phyloP scores from a whole-genome alignment of 371 early-diverging fungal species.

The Mortierella sp. region DNA sequence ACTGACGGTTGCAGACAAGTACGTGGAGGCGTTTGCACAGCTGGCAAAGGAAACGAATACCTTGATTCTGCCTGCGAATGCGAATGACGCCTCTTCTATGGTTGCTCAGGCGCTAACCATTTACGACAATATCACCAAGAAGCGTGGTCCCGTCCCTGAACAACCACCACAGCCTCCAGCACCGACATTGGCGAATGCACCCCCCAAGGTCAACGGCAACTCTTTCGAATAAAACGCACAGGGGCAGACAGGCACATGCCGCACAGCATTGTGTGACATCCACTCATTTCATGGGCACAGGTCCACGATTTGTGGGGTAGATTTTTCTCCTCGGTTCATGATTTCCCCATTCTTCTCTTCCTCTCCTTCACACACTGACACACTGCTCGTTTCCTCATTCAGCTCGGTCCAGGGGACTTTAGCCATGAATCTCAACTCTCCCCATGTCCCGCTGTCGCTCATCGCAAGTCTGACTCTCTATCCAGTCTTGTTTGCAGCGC shows the following conservation, averaged over 20 bases:
- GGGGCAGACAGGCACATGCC: too few relatives aligned
- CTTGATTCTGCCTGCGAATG: slow-evolving; percentile 89
- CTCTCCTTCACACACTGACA: background rate
- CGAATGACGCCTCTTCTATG: slow-evolving; percentile 85
- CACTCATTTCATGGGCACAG: too few relatives aligned
- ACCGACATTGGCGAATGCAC: background rate
- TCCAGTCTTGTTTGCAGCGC: slow-evolving; percentile 35
- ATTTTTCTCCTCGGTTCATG: too few relatives aligned
- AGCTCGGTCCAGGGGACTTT: background rate
- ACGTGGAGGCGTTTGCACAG: slow-evolving; percentile 92
- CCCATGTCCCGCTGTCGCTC: slow-evolving; percentile 41
- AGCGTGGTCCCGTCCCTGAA: slow-evolving; percentile 20
- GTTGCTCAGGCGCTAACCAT: slow-evolving; percentile 72
- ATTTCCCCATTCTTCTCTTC: background rate
- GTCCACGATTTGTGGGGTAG: too few relatives aligned
- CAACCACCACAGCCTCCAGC: slow-evolving; percentile 1
- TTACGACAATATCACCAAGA: slow-evolving; percentile 45
- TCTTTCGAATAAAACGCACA: slow-evolving; percentile 9
- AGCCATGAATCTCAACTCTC: slow-evolving; percentile 31
- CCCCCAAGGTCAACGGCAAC: background rate
- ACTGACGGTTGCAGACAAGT: slow-evolving; percentile 96
- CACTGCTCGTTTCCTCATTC: background rate
- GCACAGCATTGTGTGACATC: too few relatives aligned
- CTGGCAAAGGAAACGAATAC: slow-evolving; percentile 95
- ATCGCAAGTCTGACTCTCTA: slow-evolving; percentile 37